Conservation (phyloP, 768 basidiomycete species). For the Suillus hirtellus region DNA sequence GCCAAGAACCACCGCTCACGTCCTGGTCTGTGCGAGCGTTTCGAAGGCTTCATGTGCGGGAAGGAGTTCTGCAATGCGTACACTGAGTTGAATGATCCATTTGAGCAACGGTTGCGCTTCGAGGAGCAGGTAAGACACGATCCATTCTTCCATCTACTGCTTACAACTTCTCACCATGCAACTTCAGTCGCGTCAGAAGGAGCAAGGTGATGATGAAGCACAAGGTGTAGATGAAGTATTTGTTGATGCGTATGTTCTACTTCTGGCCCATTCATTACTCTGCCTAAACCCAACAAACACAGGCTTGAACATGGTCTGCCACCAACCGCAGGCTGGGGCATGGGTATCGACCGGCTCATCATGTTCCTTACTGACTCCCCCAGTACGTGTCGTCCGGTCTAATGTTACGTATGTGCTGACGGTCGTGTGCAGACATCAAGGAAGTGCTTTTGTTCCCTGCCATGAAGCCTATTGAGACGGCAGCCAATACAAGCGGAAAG, state of each 20-base stretch:
- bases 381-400: constrained; percentile 50
- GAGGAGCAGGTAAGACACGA: constrained; percentile 73
- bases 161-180: constrained; percentile 5
- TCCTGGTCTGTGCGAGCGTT: constrained; percentile 96
- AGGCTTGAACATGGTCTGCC: constrained; percentile 97
- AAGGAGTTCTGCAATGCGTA: constrained; percentile 99
- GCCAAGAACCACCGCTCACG: constrained; percentile 99
- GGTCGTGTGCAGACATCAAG: constrained; percentile 76
- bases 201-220: constrained; percentile 95
- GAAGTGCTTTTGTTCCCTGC: constrained; percentile 96
- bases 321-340: constrained; percentile 96
- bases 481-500: constrained; percentile 36
- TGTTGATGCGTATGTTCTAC: constrained; percentile 78
- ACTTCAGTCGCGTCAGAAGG: constrained; percentile 81
- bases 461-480: constrained; percentile 81
- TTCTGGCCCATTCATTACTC: constrained; percentile 6
- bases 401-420: constrained; percentile 12
- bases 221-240: constrained; percentile 97
- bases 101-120: constrained; percentile 93
- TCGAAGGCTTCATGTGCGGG: constrained; percentile 97
- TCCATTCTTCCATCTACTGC: background rate
- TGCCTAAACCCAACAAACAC: constrained; percentile 1
- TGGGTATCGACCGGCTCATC: constrained; percentile 93
- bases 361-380: constrained; percentile 99
- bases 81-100: constrained; percentile 99